These are phyloP conservation scores for Cryphonectria radicalis DNA, from an alignment of 2,329 filamentous ascomycete genomes.

Conservation along the genomic window DNA sequence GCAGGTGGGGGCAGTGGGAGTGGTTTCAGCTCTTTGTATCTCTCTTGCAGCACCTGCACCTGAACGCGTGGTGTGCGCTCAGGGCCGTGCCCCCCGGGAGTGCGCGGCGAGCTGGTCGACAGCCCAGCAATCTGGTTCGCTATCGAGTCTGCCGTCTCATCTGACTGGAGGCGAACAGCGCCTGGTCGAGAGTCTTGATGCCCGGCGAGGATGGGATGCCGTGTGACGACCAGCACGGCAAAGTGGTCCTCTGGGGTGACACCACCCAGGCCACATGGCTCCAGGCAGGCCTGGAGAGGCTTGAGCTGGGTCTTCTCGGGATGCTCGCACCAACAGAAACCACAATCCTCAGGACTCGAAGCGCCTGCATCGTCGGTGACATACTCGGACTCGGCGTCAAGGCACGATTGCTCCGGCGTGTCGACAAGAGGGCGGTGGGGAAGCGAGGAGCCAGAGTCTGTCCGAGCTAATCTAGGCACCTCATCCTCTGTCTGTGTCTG, in stretches of 20 bases:
- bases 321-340: conserved; percentile 52
- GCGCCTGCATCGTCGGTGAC: conserved; percentile 40
- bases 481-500: conserved; percentile 30
- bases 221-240: conserved; percentile 57
- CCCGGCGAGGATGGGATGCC: conserved; percentile 41
- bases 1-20: conserved; percentile 56
- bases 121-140: conserved; percentile 47
- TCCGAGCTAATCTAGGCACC: conserved; percentile 42
- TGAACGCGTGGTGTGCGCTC: conserved; percentile 35
- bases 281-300: conserved; percentile 56
- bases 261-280: conserved; percentile 63
- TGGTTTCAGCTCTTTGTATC: conserved; percentile 50
- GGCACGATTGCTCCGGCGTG: conserved; percentile 31
- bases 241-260: conserved; percentile 69
- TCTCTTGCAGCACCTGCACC: conserved; percentile 52
- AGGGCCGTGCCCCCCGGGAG: background rate
- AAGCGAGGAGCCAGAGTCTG: conserved; percentile 56
- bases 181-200: background rate
- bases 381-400: conserved; percentile 39
- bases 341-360: conserved; percentile 46
- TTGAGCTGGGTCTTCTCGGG: conserved; percentile 44
- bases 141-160: conserved; percentile 46
- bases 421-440: conserved; percentile 56
- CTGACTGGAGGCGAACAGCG: conserved; percentile 26
- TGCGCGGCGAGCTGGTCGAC: conserved; percentile 45